Conservation (phyloP, 176 grass and related monocot species). For the Triticum urartu region DNA sequence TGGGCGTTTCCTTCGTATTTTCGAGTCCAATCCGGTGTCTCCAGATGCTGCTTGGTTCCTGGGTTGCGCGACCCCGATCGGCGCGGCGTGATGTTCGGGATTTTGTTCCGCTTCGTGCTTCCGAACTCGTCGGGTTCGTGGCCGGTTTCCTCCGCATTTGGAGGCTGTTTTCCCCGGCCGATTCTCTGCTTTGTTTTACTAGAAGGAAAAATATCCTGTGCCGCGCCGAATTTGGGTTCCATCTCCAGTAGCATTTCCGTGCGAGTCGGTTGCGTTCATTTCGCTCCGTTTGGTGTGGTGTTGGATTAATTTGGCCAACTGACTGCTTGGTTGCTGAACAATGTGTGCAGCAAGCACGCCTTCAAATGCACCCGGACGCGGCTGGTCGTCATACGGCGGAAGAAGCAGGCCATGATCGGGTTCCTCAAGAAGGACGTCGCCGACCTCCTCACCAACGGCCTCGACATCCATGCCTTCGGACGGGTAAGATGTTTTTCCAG, state of each 20-base stretch:
- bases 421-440: conserved; percentile 94
- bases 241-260: background rate
- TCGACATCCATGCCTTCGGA: conserved; percentile 65
- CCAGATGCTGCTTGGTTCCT: background rate
- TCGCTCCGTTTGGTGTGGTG: background rate
- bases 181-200: background rate
- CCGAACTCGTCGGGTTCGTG: background rate
- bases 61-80: background rate
- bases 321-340: background rate
- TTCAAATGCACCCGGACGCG: conserved; percentile 75
- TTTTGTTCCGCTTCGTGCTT: background rate
- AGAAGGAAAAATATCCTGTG: background rate
- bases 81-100: background rate
- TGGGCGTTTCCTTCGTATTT: background rate
- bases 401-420: conserved; percentile 75
- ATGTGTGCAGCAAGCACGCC: conserved; percentile 57
- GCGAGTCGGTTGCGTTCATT: background rate
- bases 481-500: conserved; percentile 36
- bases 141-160: background rate
- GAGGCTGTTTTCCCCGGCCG: background rate
- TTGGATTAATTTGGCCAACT: background rate
- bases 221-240: background rate
- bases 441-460: conserved; percentile 75
- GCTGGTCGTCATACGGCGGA: conserved; percentile 63
- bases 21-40: background rate